Evolutionary conservation across 345 rosid genomes (phyloP).

Genomic region (Turnera subulata): DNA sequence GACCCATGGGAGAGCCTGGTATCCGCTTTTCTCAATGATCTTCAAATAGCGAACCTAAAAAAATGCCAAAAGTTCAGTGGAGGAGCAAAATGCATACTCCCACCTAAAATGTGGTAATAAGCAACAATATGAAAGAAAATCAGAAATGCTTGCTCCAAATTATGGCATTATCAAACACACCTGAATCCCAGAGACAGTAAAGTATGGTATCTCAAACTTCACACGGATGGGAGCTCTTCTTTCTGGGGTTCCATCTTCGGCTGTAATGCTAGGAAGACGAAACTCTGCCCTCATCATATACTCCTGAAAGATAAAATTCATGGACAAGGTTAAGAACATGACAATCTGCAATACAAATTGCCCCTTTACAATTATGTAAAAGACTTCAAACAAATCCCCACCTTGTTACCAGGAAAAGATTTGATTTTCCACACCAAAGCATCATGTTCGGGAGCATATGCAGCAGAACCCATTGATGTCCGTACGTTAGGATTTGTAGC

Average conservation of each 20-base stretch:
- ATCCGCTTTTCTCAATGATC: slow-evolving; percentile 95
- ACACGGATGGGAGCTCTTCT: slow-evolving; percentile 76
- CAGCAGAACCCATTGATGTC: slow-evolving; percentile 93
- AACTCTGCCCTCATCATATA: slow-evolving; percentile 84
- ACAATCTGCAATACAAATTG: not conserved
- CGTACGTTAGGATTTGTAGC: slow-evolving; percentile 83
- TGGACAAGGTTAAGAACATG: not conserved
- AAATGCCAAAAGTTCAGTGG: slow-evolving; percentile 7
- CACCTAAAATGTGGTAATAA: not conserved
- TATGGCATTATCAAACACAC: slow-evolving; percentile 21
- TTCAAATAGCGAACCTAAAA: slow-evolving; percentile 94
- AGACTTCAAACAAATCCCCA: slow-evolving; percentile 11
- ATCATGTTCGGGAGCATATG: slow-evolving; percentile 79
- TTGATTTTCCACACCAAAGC: slow-evolving; percentile 73
- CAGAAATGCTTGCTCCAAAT: too few species aligned
- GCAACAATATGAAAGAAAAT: too few species aligned
- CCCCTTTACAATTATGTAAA: not conserved
- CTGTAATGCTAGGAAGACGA: slow-evolving; percentile 70
- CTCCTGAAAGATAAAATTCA: slow-evolving; percentile 38
- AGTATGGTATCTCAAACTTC: slow-evolving; percentile 83
- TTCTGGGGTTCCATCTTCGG: slow-evolving; percentile 68
- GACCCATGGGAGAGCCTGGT: slow-evolving; percentile 99
- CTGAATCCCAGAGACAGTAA: slow-evolving; percentile 89
- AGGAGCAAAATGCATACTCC: not conserved
- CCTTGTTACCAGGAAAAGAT: slow-evolving; percentile 84